phyloP scores from a whole-genome alignment of 176 grass and related monocot species.

The Dendrocalamus sinicus region DNA sequence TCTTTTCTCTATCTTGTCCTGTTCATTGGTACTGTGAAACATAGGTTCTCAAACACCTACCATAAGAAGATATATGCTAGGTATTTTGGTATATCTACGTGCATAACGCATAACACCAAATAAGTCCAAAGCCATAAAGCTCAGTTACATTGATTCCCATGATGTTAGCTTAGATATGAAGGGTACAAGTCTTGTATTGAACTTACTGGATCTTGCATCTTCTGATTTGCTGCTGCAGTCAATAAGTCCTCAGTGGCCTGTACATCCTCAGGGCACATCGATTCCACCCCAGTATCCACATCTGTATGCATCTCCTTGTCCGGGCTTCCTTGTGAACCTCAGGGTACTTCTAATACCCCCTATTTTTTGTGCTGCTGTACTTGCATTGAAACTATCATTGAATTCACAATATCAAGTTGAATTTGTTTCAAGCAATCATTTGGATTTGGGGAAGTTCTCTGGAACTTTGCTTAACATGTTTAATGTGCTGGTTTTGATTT shows the following conservation, averaged over 20 bases:
- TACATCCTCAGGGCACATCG: conserved; percentile 35
- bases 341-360: conserved; percentile 42
- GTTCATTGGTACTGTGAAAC: not conserved
- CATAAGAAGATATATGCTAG: not conserved
- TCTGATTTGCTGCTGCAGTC: conserved; percentile 41
- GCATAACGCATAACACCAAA: not conserved
- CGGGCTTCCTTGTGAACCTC: conserved; percentile 53
- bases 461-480: not conserved
- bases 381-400: not conserved
- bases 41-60: not conserved
- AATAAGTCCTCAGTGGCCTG: conserved; percentile 48
- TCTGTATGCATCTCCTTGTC: conserved; percentile 46
- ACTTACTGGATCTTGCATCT: conserved; percentile 8
- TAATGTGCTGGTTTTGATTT: not conserved
- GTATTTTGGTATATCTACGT: conserved; percentile 16
- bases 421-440: conserved; percentile 8
- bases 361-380: not conserved
- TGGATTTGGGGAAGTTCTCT: not conserved
- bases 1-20: conserved; percentile 1
- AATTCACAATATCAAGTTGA: not conserved
- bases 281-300: conserved; percentile 46
- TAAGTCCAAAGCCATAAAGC: not conserved
- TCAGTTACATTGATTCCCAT: not conserved
- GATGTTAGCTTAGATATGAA: not conserved
- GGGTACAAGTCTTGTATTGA: not conserved